Percentiles rank a stretch among this genome's conserved stretches.
These are phyloP conservation scores for Lasiodiplodia gonubiensis DNA, from an alignment of 2,329 filamentous ascomycete genomes.

Conservation along the genomic window DNA sequence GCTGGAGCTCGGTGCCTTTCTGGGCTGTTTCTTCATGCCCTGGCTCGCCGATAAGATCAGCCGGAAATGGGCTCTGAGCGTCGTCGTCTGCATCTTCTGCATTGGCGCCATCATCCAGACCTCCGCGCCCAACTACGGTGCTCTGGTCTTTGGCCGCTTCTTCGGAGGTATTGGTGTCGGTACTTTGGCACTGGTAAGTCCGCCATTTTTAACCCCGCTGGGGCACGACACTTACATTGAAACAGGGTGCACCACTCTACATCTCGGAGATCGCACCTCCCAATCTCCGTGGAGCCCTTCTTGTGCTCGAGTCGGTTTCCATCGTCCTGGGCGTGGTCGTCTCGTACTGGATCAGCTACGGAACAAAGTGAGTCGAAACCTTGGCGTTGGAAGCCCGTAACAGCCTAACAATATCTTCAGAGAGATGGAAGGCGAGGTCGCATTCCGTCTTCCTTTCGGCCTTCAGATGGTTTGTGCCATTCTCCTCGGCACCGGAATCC, in stretches of 20 bases:
- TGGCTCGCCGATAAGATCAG: slow-evolving; percentile 51
- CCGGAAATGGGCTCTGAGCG: slow-evolving; percentile 50
- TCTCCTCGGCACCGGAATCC: slow-evolving; percentile 39
- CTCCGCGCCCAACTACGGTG: slow-evolving; percentile 36
- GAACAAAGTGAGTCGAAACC: slow-evolving; percentile 43
- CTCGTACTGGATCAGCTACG: slow-evolving; percentile 52
- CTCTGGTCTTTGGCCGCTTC: slow-evolving; percentile 40
- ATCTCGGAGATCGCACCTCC: slow-evolving; percentile 74
- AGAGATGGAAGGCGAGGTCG: slow-evolving; percentile 51
- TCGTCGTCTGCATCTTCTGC: slow-evolving; percentile 53
- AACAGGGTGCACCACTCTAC: slow-evolving; percentile 62
- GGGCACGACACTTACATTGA: slow-evolving; percentile 49
- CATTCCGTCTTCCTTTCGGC: slow-evolving; percentile 56
- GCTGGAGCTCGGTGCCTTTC: slow-evolving; percentile 50
- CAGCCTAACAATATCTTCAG: not conserved
- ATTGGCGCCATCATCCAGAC: slow-evolving; percentile 53
- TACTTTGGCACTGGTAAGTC: slow-evolving; percentile 43
- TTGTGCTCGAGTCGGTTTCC: slow-evolving; percentile 51
- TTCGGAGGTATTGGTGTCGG: slow-evolving; percentile 43
- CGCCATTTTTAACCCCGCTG: slow-evolving; percentile 56
- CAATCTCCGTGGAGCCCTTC: slow-evolving; percentile 70
- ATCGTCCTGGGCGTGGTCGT: slow-evolving; percentile 51
- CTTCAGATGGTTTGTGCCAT: slow-evolving; percentile 51
- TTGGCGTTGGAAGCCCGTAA: not conserved
- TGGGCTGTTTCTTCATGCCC: slow-evolving; percentile 44